Evolutionary conservation across 1,284 basidiomycete genomes (phyloP).

Genomic region (Leccinum angustisporum): DNA sequence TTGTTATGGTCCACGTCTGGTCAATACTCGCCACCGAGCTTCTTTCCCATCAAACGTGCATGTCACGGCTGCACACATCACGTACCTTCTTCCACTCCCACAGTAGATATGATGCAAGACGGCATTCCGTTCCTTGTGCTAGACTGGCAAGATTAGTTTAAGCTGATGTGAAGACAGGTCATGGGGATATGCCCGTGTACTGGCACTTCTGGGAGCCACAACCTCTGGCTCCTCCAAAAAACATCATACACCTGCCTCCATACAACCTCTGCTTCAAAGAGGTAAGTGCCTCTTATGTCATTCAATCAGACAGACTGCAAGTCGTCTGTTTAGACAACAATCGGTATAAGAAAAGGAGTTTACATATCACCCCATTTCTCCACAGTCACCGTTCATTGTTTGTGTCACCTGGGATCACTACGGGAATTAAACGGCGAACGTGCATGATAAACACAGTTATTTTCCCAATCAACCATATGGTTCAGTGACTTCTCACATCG

Average conservation of each 20-base stretch:
- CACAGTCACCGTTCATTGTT: neutral
- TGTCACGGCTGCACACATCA: neutral
- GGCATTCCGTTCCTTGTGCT: constrained; percentile 1
- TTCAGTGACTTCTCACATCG: neutral
- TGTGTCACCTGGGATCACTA: neutral
- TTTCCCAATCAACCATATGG: constrained; percentile 4
- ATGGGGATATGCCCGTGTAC: neutral
- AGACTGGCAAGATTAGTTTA: neutral
- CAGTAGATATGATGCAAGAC: neutral
- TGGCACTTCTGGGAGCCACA: constrained; percentile 6
- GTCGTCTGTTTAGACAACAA: neutral
- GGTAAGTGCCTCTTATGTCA: neutral
- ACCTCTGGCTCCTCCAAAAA: neutral
- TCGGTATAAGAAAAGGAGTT: neutral
- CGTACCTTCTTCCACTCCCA: neutral
- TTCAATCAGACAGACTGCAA: neutral
- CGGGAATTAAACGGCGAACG: constrained; percentile 18
- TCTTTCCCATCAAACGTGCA: constrained; percentile 1
- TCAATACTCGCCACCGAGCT: neutral
- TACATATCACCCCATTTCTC: neutral
- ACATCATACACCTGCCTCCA: neutral
- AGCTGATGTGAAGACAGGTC: neutral
- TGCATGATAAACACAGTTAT: constrained; percentile 7
- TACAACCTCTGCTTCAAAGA: neutral
- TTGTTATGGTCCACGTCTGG: neutral